A percentile compares a stretch with the other conserved stretches of the same genome.
These are phyloP conservation scores for Salix suchowensis DNA, from an alignment of 345 rosid genomes.

Conservation along the genomic window DNA sequence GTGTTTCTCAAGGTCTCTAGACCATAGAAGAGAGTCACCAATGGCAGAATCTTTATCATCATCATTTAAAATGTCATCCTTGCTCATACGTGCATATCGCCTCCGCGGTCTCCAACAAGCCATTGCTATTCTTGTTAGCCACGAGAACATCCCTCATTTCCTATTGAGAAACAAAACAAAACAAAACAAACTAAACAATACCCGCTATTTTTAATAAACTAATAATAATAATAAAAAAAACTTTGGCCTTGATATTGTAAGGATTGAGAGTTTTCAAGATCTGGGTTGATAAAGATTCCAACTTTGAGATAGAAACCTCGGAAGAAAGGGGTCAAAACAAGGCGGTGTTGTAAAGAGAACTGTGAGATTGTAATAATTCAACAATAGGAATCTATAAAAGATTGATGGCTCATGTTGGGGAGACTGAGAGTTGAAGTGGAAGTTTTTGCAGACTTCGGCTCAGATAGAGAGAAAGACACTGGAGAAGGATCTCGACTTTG, in stretches of 20 bases:
- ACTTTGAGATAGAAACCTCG: background rate
- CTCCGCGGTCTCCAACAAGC: constrained; percentile 76
- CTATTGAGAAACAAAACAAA: constrained; percentile 7
- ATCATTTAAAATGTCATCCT: constrained; percentile 38
- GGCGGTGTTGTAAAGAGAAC: background rate
- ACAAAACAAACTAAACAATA: background rate
- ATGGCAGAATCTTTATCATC: constrained; percentile 20
- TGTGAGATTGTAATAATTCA: background rate
- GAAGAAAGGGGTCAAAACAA: background rate
- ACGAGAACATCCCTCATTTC: constrained; percentile 97
- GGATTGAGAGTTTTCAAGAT: background rate
- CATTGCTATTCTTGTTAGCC: constrained; percentile 61
- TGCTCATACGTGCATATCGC: constrained; percentile 79
- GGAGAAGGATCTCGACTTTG: constrained; percentile 1
- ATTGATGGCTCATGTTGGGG: constrained; percentile 1
- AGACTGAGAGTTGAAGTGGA: background rate
- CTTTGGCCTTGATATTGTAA: background rate
- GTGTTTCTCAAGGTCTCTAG: constrained; percentile 69
- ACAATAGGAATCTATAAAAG: background rate
- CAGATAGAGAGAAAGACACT: background rate
- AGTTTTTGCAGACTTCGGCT: background rate
- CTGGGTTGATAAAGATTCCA: background rate
- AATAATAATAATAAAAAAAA: background rate
- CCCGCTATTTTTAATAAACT: background rate
- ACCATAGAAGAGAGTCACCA: constrained; percentile 64